These are phyloP conservation scores for Suaeda aralocaspica DNA, from an alignment of 148 eudicot species.

Conservation along the genomic window DNA sequence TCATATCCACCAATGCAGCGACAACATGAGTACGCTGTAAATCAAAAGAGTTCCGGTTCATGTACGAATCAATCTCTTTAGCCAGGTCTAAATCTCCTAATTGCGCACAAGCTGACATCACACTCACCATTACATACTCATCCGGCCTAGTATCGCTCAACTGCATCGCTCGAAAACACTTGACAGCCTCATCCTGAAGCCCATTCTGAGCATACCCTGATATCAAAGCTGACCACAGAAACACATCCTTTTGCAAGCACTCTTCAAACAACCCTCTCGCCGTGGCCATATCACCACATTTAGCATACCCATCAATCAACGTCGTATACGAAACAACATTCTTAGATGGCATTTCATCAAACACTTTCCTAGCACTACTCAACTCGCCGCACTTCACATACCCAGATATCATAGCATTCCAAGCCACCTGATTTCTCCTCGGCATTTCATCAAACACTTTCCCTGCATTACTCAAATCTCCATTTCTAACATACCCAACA, in stretches of 20 bases:
- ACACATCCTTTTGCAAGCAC: conserved; percentile 40
- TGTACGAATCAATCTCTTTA: conserved; percentile 56
- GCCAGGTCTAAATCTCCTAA: conserved; percentile 50
- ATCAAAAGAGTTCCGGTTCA: conserved; percentile 38
- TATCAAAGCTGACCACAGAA: conserved; percentile 70
- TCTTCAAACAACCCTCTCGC: conserved; percentile 58
- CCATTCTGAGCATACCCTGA: conserved; percentile 68
- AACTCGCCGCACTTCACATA: conserved; percentile 45
- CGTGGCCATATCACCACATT: conserved; percentile 51
- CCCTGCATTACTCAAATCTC: conserved; percentile 40
- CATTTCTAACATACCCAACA: conserved; percentile 41
- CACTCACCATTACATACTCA: conserved; percentile 48
- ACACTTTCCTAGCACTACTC: conserved; percentile 40
- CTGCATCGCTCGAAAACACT: conserved; percentile 44
- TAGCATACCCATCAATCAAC: conserved; percentile 68
- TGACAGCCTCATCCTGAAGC: conserved; percentile 49
- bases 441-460: conserved; percentile 62
- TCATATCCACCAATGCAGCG: conserved; percentile 68
- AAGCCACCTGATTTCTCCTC: conserved; percentile 33
- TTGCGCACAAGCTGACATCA: conserved; percentile 79
- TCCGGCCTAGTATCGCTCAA: conserved; percentile 44
- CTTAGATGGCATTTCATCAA: conserved; percentile 57
- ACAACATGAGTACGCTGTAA: conserved; percentile 39
- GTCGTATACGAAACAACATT: conserved; percentile 48
- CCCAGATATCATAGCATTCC: conserved; percentile 62